Percentiles rank a stretch among this genome's conserved stretches.
These are phyloP conservation scores for Aspergillus sp. DNA, from an alignment of 2,329 filamentous ascomycete genomes.

Conservation along the genomic window DNA sequence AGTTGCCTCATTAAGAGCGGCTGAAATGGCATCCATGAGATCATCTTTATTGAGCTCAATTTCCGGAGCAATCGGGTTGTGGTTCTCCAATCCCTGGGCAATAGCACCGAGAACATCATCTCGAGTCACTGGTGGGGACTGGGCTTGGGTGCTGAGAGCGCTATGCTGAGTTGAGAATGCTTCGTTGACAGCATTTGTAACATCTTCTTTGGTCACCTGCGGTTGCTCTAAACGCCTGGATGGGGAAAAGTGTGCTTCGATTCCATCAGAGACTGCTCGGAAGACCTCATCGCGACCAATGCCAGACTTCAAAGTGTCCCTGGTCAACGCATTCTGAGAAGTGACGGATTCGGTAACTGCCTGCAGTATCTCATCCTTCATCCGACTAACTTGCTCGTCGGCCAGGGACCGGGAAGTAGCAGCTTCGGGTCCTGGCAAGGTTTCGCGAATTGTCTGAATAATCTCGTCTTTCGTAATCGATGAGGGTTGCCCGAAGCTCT, in stretches of 20 bases:
- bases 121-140: slow-evolving; percentile 43
- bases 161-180: slow-evolving; percentile 26
- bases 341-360: slow-evolving; percentile 25
- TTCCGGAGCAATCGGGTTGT: slow-evolving; percentile 47
- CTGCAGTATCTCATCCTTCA: slow-evolving; percentile 29
- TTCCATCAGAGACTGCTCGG: slow-evolving; percentile 53
- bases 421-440: slow-evolving; percentile 70
- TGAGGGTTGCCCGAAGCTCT: slow-evolving; percentile 68
- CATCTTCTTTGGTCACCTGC: slow-evolving; percentile 24
- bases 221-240: slow-evolving; percentile 50
- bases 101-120: slow-evolving; percentile 54
- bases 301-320: slow-evolving; percentile 24
- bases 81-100: slow-evolving; percentile 49
- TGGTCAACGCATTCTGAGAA: slow-evolving; percentile 25
- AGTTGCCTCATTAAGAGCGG: slow-evolving; percentile 48
- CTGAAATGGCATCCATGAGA: slow-evolving; percentile 53
- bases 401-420: slow-evolving; percentile 12
- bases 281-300: slow-evolving; percentile 53
- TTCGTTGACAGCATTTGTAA: slow-evolving; percentile 25
- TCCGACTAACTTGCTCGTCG: slow-evolving; percentile 21
- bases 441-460: slow-evolving; percentile 74
- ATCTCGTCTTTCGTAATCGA: slow-evolving; percentile 74
- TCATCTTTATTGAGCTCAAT: slow-evolving; percentile 51
- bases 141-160: slow-evolving; percentile 21
- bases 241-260: slow-evolving; percentile 41